Base-by-base conservation (phyloP, 2,329 filamentous ascomycete species). In the Aspergillus ochraceus region DNA sequence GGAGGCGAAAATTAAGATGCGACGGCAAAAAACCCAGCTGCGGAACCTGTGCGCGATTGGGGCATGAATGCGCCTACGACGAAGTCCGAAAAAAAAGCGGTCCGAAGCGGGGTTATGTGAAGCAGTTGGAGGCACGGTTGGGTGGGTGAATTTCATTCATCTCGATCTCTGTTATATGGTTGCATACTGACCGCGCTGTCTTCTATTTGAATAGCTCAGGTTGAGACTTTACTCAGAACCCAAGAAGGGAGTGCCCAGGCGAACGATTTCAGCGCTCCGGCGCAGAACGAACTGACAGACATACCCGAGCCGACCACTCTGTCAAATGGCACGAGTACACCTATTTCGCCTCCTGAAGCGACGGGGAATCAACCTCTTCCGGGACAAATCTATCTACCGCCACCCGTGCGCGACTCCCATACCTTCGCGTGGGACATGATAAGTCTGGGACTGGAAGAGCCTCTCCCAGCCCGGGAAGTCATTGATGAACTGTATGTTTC, bases 61-160 rank as follows among this genome's bases (percentile, higher is more conserved):
- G 90, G 49, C 93, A 97, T 76, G 86, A 89, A 57, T 97, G 93
- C 79, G 88, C 90, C 62, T 97, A 97, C 73, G 92, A 97, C 72
- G 92, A 97, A 79, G 89, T 94, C 68, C 86, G 93, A 73, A 91
- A 92, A 79, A 97, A 97, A 85, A 96, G 92, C 74, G 93, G 93
- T 2, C 93, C 93, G 2, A 97, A 97, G 81, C 85, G 93, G 73
- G 93, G 93, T 68, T 97, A 97, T 74, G 93, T 97, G 62, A 97
- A 97, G 81, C 89, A 92, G 60, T 79, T 98, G 67, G 95, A 98
- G 77, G 93, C 96, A 74, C 86, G 95, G 74, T 79, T 99, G 71
- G 93, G 92, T 96, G 83, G 80, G 90, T 79, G 60, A 54, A 59
- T 54, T 36, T 19, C 47, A 14, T 42, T 19, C 32, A 47, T 29